Evolutionary conservation across 768 basidiomycete species (phyloP), one percentile per base, ranked within the genome.

Genomic region (Xerocomellus intermedius): DNA sequence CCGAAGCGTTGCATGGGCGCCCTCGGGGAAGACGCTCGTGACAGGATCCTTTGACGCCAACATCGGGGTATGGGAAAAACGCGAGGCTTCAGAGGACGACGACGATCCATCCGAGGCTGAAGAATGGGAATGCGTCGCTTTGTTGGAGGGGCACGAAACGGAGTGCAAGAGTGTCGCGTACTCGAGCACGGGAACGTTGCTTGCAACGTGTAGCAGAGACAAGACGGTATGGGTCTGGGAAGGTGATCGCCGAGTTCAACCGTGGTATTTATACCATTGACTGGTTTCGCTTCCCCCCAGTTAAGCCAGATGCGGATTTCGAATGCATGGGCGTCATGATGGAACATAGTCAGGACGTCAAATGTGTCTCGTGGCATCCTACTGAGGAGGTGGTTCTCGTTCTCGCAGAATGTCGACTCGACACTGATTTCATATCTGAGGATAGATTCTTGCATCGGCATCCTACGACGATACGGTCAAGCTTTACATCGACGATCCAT

Each of bases 171-270:
- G 86, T 52, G 89, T 95, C 0, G 89, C 84, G 4, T 98, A 88
- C 72, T 92, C 89, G 12, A 75, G 75, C 35, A 82, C 85, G n/a
- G 87, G 70, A 47, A 86, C 80, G 3, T 72, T 97, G 24, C 77
- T 99, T n/a, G 97, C 96, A 9, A 94, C 89, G 57, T 98, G 95
- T 67, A 90, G 91, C 61, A 79, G 97, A 55, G 97, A 98, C 74
- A 99, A 98, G 76, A 92, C 93, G 6, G 94, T 98, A 0, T 98
- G 97, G 97, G 82, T 99, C 35, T 99, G 97, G 96, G 96, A 98
- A 80, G 93, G 95, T 89, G 66, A 64, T 75, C 64, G 2, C 32
- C 17, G 28, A 17, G 41, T 33, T 57, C 33, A 24, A 13, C 7
- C 13, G 10, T 43, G 13, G 13, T 37, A 45, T 53, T 42, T 45